Evolutionary conservation across 805 yeast genomes (phyloP).

Genomic region (Candida maltosa): DNA sequence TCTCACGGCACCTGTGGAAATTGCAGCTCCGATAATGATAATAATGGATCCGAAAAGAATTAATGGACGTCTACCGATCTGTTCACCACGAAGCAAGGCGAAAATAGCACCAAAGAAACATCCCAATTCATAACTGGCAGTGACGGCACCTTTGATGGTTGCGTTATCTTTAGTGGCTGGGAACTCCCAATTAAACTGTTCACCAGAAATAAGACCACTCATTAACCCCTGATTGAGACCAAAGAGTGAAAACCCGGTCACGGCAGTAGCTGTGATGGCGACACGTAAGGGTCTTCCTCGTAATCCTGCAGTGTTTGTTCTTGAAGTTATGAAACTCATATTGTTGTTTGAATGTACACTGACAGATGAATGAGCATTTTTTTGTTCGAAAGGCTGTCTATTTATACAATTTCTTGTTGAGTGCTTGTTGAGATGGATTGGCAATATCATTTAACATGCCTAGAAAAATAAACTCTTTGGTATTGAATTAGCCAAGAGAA

Average conservation of each 20-base stretch:
- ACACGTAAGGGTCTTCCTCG: conserved; percentile 47
- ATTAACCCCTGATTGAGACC: conserved; percentile 42
- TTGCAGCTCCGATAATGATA: conserved; percentile 39
- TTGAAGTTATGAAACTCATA: conserved; percentile 11
- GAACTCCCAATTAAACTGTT: conserved; percentile 34
- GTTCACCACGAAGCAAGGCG: conserved; percentile 38
- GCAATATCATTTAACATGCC: too few species aligned
- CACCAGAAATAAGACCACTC: conserved; percentile 42
- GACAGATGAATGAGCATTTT: too few species aligned
- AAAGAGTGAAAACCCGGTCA: conserved; percentile 29
- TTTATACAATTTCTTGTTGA: too few species aligned
- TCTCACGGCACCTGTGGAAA: conserved; percentile 34
- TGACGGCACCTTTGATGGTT: conserved; percentile 64
- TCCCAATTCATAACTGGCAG: conserved; percentile 68
- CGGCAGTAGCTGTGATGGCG: conserved; percentile 23
- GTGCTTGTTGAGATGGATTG: too few species aligned
- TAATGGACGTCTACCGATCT: conserved; percentile 40
- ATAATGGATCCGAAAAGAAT: conserved; percentile 35
- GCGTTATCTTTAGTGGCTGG: conserved; percentile 34
- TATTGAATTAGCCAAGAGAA: too few species aligned
- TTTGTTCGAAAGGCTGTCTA: too few species aligned
- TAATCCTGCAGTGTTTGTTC: conserved; percentile 56
- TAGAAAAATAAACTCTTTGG: too few species aligned
- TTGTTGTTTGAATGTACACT: too few species aligned
- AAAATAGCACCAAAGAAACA: conserved; percentile 45